Evolutionary conservation across 352 stramenopile genomes (phyloP), one percentile per base, ranked within the genome.

Genomic region (Phytophthora capsici): DNA sequence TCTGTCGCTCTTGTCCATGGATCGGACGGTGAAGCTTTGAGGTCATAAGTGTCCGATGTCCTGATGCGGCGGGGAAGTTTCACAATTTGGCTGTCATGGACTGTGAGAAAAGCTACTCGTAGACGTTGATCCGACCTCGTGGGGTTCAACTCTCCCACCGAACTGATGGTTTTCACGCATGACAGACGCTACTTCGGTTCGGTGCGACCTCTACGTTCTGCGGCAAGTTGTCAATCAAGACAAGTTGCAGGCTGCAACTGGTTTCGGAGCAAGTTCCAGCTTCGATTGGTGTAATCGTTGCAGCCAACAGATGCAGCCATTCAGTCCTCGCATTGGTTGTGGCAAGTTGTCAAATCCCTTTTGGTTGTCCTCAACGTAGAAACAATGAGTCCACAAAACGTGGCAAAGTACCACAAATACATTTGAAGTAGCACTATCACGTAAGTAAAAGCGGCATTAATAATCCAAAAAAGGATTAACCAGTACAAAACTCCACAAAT

Each of bases 331-430:
- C 49, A 70, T 70, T 70, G 55, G 55, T 49, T 17, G 43, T 28
- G 19, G n/a, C 16, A 22, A 5, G 8, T 10, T 47, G 50, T 53
- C 62, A 68, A 68, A 63, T 53, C 34, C 34, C n/a, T 38, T 54
- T 28, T 19, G 14, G 23, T 63, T 45, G 60, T 25, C 51, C 6
- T 47, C 51, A 61, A 68, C 44, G 51, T 56, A 63, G 50, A 67
- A 68, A 63, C 59, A 55, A 52, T 57, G 60, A 63, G 59, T 63
- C 51, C 52, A 53, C 60, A 58, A 65, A 57, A 56, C 9, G 26
- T 49, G 56, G 56, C 6, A 43, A 16, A 6, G 7, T 1, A 4
- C 20, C 54, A 45, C n/a, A 54, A 46, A 44, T 32, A 49, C 23
- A 0, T 12, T 7, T 26, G 30, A 45, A 45, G 28, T 22, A 44